Conservation (phyloP, 208 protist species). For the Angomonas desouzai region DNA sequence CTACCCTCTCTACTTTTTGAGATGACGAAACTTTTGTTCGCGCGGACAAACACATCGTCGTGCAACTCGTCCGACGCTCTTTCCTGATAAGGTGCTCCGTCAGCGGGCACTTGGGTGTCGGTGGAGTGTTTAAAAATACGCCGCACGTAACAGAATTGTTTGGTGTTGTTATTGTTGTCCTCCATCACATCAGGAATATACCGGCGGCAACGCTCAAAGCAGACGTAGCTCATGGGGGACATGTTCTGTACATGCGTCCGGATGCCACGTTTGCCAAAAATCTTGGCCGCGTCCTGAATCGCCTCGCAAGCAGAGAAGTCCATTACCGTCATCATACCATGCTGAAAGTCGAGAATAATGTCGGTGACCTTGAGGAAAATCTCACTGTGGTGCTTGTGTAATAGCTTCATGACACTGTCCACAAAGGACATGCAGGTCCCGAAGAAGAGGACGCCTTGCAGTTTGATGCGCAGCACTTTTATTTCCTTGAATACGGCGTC, state of each 20-base stretch:
- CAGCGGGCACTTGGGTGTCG: constrained; percentile 2
- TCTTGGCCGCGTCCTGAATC: constrained; percentile 35
- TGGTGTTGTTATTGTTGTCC: constrained; percentile 46
- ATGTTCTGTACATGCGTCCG: constrained; percentile 56
- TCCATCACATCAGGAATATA: constrained; percentile 38
- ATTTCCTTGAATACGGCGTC: constrained; percentile 38
- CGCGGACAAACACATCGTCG: constrained; percentile 40
- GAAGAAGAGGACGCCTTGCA: constrained; percentile 51
- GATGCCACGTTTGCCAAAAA: constrained; percentile 36
- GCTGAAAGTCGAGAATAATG: constrained; percentile 53
- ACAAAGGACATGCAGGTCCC: constrained; percentile 54
- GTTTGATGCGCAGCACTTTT: constrained; percentile 39
- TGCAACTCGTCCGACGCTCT: constrained; percentile 21
- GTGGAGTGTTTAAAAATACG: constrained; percentile 27
- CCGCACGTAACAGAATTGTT: constrained; percentile 44
- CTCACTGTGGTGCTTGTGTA: constrained; percentile 41
- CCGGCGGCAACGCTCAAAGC: constrained; percentile 39
- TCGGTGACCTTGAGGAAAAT: constrained; percentile 55
- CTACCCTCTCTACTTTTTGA: neutral
- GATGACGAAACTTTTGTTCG: constrained; percentile 20
- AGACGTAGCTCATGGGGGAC: constrained; percentile 38
- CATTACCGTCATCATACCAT: constrained; percentile 44
- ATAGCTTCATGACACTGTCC: constrained; percentile 38
- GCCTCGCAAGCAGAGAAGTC: constrained; percentile 52
- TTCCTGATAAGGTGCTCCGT: neutral